Evolutionary conservation across 1,139 yeast genomes (phyloP).

Genomic region (Taphrina communis): DNA sequence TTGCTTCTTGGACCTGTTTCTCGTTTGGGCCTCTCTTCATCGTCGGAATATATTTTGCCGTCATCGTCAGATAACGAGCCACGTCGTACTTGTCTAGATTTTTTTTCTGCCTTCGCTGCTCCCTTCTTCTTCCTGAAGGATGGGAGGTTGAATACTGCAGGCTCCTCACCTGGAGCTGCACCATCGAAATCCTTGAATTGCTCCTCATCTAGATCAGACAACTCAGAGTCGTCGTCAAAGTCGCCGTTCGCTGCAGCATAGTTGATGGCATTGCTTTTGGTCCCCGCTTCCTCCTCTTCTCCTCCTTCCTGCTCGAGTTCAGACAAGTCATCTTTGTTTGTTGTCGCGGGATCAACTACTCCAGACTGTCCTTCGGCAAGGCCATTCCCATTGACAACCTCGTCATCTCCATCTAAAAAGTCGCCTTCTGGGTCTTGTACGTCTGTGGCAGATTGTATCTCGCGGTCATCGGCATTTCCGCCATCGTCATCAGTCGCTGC

Average conservation of each 20-base stretch:
- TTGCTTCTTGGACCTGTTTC: conserved; percentile 23
- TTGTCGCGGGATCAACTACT: background rate
- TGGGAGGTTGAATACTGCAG: conserved; percentile 54
- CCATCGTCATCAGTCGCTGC: background rate
- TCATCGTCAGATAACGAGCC: conserved; percentile 48
- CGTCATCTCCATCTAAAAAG: background rate
- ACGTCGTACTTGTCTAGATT: conserved; percentile 45
- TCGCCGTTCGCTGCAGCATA: conserved; percentile 41
- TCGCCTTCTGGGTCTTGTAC: conserved; percentile 25
- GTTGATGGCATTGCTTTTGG: conserved; percentile 15
- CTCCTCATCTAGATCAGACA: conserved; percentile 55
- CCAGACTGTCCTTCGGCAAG: conserved; percentile 22
- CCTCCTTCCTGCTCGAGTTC: conserved; percentile 12
- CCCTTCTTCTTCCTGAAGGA: conserved; percentile 52
- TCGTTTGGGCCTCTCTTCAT: conserved; percentile 48
- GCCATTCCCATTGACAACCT: conserved; percentile 16
- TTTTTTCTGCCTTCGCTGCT: conserved; percentile 41
- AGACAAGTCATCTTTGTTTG: background rate
- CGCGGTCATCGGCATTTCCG: conserved; percentile 3
- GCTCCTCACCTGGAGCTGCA: conserved; percentile 48
- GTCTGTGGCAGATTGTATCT: conserved; percentile 12
- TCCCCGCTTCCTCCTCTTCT: background rate
- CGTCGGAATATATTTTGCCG: conserved; percentile 42
- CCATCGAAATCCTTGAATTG: conserved; percentile 50
- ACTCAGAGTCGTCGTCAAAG: conserved; percentile 48